Conservation (phyloP, 768 basidiomycete species). For the Sutorius australiensis region DNA sequence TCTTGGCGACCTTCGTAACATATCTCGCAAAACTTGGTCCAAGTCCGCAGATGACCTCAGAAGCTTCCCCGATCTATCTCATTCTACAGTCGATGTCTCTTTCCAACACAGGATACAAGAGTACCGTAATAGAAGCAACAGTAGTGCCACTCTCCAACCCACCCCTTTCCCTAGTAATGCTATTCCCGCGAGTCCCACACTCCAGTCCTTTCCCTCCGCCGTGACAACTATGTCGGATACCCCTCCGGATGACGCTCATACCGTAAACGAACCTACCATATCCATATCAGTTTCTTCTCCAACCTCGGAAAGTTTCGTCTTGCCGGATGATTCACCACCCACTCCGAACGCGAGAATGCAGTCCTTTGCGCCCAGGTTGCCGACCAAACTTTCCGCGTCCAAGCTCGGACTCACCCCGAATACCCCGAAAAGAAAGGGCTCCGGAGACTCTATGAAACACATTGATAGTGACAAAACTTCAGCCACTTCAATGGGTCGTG, state of each 20-base stretch:
- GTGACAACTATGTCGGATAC: slow-evolving; percentile 16
- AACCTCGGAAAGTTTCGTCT: slow-evolving; percentile 33
- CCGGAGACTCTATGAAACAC: slow-evolving; percentile 32
- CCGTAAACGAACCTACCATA: slow-evolving; percentile 32
- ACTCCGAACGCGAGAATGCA: slow-evolving; percentile 60
- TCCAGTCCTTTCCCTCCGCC: slow-evolving; percentile 44
- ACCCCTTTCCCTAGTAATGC: slow-evolving; percentile 28
- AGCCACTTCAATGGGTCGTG: slow-evolving; percentile 15
- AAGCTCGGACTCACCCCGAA: slow-evolving; percentile 42
- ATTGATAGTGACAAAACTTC: slow-evolving; percentile 30
- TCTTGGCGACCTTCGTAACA: slow-evolving; percentile 63
- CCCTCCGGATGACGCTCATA: slow-evolving; percentile 17
- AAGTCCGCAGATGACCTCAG: slow-evolving; percentile 76
- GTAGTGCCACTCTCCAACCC: slow-evolving; percentile 48
- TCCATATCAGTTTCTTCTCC: slow-evolving; percentile 50
- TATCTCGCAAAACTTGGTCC: slow-evolving; percentile 75
- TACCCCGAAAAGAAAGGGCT: slow-evolving; percentile 58
- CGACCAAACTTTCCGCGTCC: slow-evolving; percentile 62
- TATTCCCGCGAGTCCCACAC: slow-evolving; percentile 28
- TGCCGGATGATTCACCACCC: slow-evolving; percentile 34
- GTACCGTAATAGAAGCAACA: slow-evolving; percentile 60
- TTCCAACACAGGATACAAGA: slow-evolving; percentile 61
- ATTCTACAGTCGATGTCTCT: slow-evolving; percentile 40
- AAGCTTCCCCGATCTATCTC: slow-evolving; percentile 40
- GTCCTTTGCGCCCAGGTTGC: slow-evolving; percentile 66